phyloP scores from a whole-genome alignment of 1,284 basidiomycete species.

The Cutaneotrichosporon sp. region DNA sequence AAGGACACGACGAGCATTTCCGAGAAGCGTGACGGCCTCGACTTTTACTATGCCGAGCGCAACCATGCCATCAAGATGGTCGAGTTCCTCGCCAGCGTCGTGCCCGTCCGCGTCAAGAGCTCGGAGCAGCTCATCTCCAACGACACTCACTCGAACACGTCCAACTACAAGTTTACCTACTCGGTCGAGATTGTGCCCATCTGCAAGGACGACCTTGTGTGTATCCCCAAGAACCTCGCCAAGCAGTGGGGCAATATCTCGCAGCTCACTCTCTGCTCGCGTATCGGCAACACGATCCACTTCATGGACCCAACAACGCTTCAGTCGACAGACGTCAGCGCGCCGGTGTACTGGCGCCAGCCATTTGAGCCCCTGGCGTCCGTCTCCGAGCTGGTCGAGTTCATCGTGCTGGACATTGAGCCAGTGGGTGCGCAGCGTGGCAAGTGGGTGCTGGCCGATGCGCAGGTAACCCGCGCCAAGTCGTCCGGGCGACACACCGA shows the following conservation, averaged over 20 bases:
- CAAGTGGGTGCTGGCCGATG: conserved; percentile 82
- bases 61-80: conserved; percentile 95
- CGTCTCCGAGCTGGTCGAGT: conserved; percentile 83
- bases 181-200: conserved; percentile 95
- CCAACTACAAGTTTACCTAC: conserved; percentile 97
- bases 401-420: conserved; percentile 92
- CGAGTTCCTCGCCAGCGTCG: conserved; percentile 85
- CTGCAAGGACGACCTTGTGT: conserved; percentile 96
- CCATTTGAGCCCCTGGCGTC: conserved; percentile 80
- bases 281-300: conserved; percentile 87
- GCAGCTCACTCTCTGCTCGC: conserved; percentile 78
- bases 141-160: conserved; percentile 86
- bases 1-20: conserved; percentile 91
- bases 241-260: conserved; percentile 78
- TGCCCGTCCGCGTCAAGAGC: conserved; percentile 78
- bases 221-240: conserved; percentile 76
- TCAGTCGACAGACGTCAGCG: conserved; percentile 71
- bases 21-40: conserved; percentile 89
- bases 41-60: conserved; percentile 90
- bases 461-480: conserved; percentile 82
- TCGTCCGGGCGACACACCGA: conserved; percentile 48
- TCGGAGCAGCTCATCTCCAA: conserved; percentile 90
- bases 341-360: conserved; percentile 82
- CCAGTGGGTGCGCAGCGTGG: conserved; percentile 65
- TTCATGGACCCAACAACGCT: conserved; percentile 85